A percentile compares a stretch with the other conserved stretches of the same genome.
These are phyloP conservation scores for Wickerhamomyces sydowiorum DNA, from an alignment of 805 yeast species.

Conservation along the genomic window DNA sequence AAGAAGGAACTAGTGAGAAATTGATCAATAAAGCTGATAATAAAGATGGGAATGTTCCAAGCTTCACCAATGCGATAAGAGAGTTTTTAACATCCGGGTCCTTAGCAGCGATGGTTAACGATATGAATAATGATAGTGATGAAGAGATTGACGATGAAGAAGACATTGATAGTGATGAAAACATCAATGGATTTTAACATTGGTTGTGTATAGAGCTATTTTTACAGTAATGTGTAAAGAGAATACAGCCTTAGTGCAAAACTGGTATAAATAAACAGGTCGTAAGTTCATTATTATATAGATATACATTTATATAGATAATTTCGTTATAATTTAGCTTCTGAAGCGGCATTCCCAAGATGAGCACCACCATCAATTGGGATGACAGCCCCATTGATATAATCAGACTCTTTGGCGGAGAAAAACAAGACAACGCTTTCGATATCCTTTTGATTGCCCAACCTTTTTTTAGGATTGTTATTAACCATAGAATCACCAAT, in stretches of 20 bases:
- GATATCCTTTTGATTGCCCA: constrained; percentile 58
- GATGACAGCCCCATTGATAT: constrained; percentile 60
- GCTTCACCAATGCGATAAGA: constrained; percentile 13
- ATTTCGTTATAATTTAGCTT: not conserved
- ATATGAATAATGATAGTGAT: constrained; percentile 2
- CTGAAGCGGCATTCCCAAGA: constrained; percentile 26
- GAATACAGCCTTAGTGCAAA: too few relatives aligned
- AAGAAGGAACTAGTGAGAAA: constrained; percentile 4
- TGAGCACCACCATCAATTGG: constrained; percentile 70
- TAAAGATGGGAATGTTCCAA: constrained; percentile 4
- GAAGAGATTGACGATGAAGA: constrained; percentile 7
- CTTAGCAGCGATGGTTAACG: constrained; percentile 3
- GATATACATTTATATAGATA: not conserved
- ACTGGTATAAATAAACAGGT: not conserved
- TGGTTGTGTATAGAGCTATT: too few relatives aligned
- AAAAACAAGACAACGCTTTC: constrained; percentile 51
- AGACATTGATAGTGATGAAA: constrained; percentile 9
- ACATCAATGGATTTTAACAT: constrained; percentile 13
- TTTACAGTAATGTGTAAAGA: too few relatives aligned
- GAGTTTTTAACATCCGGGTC: constrained; percentile 11
- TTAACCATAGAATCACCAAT: constrained; percentile 39
- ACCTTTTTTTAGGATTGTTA: constrained; percentile 55
- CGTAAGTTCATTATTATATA: not conserved
- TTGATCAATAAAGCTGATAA: constrained; percentile 7
- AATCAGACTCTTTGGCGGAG: constrained; percentile 49